Base-by-base conservation (phyloP, 192 early-diverging fungal species). In the Cetraspora pellucida region DNA sequence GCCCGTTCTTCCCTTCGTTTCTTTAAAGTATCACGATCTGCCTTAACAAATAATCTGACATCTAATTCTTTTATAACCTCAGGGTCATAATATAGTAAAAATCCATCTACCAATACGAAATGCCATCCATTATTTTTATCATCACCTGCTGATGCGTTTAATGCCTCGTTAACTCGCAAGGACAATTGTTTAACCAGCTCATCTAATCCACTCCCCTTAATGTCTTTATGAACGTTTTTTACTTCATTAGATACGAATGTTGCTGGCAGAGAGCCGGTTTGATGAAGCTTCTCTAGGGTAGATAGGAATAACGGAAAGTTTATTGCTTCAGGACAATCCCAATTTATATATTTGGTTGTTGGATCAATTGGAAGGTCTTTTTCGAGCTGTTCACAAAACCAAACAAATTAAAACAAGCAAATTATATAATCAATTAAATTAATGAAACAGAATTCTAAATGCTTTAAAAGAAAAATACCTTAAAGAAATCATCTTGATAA, bases 401-500 rank as follows among this genome's bases (percentile, higher is more conserved):
- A 57, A n/a, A 57, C 8, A 8, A 23, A 57, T 19, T 9, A 57
- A 23, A 57, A 57, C 21, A n/a, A n/a, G n/a, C 7, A 27, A 16
- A 27, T 28, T 28, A 30, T 16, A 30, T 2, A 60, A 28, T 4
- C 10, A 3, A 1, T 3, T 3, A 37, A 37, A 37, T 37, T 1
- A 37, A 37, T 37, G 37, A 1, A 37, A 37, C 37, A 37, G 37
- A 37, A 37, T 37, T 37, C 7, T 7, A 37, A 37, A 37, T 37
- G n/a, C n/a, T n/a, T n/a, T n/a, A n/a, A n/a, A n/a, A n/a, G n/a
- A n/a, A n/a, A n/a, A n/a, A n/a, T 77, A 78, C 77, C 72, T 87
- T 86, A 80, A 90, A 94, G 80, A 89, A 94, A 72, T 91, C 88
- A 80, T 94, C 93, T 75, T 93, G 93, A 78, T 91, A 90, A 27